phyloP scores from a whole-genome alignment of 2,329 filamentous ascomycete genomes.

The Apiospora phragmitis region DNA sequence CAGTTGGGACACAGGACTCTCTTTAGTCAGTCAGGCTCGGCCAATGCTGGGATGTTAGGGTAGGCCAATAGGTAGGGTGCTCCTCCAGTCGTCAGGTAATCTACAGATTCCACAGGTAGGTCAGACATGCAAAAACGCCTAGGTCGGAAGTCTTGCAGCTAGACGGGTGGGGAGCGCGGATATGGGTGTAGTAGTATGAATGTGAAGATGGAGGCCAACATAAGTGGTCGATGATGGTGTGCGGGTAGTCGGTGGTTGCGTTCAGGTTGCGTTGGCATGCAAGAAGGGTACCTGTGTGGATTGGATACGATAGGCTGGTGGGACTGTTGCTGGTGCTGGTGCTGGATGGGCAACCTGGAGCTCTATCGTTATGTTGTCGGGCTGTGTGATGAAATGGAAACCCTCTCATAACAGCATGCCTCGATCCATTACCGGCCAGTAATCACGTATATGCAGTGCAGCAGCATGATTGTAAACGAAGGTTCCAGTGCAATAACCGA shows the following conservation, averaged over 20 bases:
- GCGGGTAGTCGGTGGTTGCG: neutral
- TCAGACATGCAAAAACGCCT: slow-evolving; percentile 2
- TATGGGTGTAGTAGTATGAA: neutral
- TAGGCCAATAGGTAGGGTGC: neutral
- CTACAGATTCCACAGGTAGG: neutral
- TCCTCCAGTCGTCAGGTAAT: neutral
- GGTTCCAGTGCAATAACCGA: neutral
- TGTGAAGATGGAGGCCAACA: neutral
- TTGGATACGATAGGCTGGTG: neutral
- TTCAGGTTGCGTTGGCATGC: slow-evolving; percentile 6
- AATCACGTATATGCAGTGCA: neutral
- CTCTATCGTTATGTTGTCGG: neutral
- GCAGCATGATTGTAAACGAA: neutral
- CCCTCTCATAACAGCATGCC: neutral
- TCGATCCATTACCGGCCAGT: neutral
- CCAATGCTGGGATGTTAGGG: neutral
- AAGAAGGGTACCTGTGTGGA: neutral
- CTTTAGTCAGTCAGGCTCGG: neutral
- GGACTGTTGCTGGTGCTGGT: neutral
- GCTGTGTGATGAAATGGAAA: neutral
- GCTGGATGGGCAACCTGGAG: neutral
- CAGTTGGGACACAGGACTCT: neutral
- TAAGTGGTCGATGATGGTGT: neutral
- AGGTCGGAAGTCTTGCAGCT: neutral
- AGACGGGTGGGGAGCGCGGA: neutral